A percentile compares a stretch with the other conserved stretches of the same genome.
Evolutionary conservation across 441 rosid species (phyloP).

Genomic region (Metrosideros polymorpha): DNA sequence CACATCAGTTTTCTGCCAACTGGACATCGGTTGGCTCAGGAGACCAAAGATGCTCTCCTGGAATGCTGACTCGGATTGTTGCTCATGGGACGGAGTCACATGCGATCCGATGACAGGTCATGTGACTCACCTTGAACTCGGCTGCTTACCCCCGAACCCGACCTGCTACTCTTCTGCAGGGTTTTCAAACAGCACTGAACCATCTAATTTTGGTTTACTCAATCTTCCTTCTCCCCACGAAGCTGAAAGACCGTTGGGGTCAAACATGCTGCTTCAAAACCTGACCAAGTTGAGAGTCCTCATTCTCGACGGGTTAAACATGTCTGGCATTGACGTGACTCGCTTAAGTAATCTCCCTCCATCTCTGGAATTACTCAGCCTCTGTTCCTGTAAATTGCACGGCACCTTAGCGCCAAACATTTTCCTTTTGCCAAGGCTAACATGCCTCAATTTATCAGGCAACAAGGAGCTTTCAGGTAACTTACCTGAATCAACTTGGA

Average conservation of each 20-base stretch:
- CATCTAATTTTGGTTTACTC: background rate
- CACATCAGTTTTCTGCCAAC: background rate
- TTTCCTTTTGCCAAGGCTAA: background rate
- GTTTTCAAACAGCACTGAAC: background rate
- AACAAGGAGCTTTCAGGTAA: background rate
- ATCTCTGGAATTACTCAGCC: background rate
- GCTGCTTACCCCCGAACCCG: background rate
- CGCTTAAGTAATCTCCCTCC: background rate
- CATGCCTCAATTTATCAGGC: background rate
- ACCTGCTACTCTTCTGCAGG: background rate
- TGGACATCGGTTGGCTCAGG: background rate
- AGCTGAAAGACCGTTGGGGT: background rate
- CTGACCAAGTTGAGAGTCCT: background rate
- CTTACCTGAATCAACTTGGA: background rate
- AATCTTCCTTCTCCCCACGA: background rate
- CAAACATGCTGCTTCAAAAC: background rate
- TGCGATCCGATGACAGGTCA: background rate
- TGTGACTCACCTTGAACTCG: background rate
- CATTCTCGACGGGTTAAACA: background rate
- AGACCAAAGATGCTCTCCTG: background rate
- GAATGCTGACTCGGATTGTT: background rate
- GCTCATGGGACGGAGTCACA: background rate
- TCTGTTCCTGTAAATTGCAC: background rate
- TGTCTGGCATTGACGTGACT: background rate
- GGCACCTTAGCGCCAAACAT: background rate